Conservation (phyloP, 2,329 filamentous ascomycete species). For the Apiospora arundinis region DNA sequence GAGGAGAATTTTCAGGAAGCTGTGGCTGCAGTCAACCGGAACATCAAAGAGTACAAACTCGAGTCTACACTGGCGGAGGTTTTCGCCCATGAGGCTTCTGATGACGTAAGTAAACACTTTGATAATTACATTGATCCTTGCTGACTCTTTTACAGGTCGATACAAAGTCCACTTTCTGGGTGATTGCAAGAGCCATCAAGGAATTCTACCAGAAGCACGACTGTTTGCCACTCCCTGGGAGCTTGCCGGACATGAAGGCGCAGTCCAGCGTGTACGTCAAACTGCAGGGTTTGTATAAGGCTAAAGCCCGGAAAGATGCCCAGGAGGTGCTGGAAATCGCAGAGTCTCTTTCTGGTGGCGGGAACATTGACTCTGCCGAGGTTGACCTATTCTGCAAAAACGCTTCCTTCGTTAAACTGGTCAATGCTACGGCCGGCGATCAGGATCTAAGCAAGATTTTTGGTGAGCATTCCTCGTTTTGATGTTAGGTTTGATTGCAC, state of each 20-base stretch:
- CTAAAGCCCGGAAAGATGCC: slow-evolving; percentile 80
- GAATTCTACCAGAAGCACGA: slow-evolving; percentile 76
- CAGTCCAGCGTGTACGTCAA: slow-evolving; percentile 87
- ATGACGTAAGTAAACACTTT: slow-evolving; percentile 58
- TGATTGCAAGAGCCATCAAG: slow-evolving; percentile 81
- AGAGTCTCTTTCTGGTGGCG: slow-evolving; percentile 56
- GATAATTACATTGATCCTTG: not conserved
- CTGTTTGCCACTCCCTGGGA: slow-evolving; percentile 82
- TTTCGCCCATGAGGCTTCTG: slow-evolving; percentile 68
- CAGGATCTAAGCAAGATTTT: slow-evolving; percentile 59
- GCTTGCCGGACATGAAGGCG: slow-evolving; percentile 97
- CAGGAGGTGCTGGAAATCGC: slow-evolving; percentile 75
- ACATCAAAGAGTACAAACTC: slow-evolving; percentile 72
- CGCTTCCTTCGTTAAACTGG: slow-evolving; percentile 88
- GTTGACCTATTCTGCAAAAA: slow-evolving; percentile 96
- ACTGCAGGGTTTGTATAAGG: slow-evolving; percentile 92
- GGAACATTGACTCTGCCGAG: slow-evolving; percentile 69
- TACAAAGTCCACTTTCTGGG: slow-evolving; percentile 75
- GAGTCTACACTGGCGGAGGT: slow-evolving; percentile 76
- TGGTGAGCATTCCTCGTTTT: slow-evolving; percentile 50
- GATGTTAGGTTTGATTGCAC: slow-evolving; percentile 22
- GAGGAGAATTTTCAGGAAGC: slow-evolving; percentile 99
- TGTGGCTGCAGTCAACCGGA: slow-evolving; percentile 83
- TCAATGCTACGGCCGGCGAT: slow-evolving; percentile 60
- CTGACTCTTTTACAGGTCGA: slow-evolving; percentile 46